Percentiles rank a stretch among this genome's conserved stretches.
Conservation (phyloP, 2,329 filamentous ascomycete genomes). For the Stachybotrys echinatus region DNA sequence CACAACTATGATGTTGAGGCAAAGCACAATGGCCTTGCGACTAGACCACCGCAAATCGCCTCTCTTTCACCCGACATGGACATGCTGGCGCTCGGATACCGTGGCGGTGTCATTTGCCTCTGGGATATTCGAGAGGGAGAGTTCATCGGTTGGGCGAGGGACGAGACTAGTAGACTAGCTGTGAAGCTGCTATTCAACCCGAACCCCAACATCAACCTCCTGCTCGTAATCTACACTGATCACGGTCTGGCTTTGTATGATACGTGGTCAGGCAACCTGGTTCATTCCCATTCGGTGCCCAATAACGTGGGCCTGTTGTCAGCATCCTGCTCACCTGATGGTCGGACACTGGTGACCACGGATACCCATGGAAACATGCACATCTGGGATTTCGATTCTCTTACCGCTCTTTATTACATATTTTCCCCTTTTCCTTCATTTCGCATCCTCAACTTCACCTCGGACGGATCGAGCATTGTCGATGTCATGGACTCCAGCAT, state of each 20-base stretch:
- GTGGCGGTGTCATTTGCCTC: too few relatives aligned
- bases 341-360: not conserved
- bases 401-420: constrained; percentile 12
- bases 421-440: constrained; percentile 6
- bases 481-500: constrained; percentile 11
- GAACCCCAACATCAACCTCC: constrained; percentile 11
- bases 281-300: constrained; percentile 3
- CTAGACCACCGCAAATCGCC: too few relatives aligned
- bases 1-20: too few relatives aligned
- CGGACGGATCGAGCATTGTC: constrained; percentile 11
- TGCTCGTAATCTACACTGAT: constrained; percentile 12
- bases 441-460: constrained; percentile 13
- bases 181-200: too few relatives aligned
- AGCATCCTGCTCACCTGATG: not conserved
- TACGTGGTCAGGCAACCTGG: constrained; percentile 8
- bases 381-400: constrained; percentile 16
- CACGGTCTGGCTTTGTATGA: constrained; percentile 12
- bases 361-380: constrained; percentile 10
- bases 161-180: too few relatives aligned
- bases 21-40: too few relatives aligned
- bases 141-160: too few relatives aligned
- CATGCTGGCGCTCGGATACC: too few relatives aligned
- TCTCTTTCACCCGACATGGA: too few relatives aligned
- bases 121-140: too few relatives aligned
- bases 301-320: not conserved